A percentile compares a stretch with the other conserved stretches of the same genome.
Conservation (phyloP, 257 asterid genomes). For the Nicotiana noctiflora region DNA sequence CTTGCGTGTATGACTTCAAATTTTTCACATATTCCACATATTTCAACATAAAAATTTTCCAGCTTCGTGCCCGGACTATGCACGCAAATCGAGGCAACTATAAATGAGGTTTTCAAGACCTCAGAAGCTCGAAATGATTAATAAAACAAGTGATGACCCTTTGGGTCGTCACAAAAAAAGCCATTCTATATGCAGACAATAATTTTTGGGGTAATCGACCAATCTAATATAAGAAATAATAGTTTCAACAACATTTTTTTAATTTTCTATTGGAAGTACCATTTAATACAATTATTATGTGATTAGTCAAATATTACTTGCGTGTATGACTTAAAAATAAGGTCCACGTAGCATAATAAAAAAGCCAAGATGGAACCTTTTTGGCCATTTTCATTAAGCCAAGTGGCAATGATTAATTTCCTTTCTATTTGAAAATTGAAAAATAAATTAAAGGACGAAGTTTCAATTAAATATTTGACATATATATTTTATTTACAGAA, state of each 20-base stretch:
- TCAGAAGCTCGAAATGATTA: too few species aligned
- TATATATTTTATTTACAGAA: neutral
- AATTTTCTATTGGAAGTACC: neutral
- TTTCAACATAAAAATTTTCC: too few species aligned
- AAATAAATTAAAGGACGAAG: neutral
- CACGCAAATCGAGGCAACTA: too few species aligned
- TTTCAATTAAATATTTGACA: neutral
- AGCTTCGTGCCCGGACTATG: too few species aligned
- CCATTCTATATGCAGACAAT: neutral
- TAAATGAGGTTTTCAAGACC: too few species aligned
- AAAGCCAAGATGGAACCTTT: neutral
- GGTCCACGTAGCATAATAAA: neutral
- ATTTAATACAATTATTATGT: neutral
- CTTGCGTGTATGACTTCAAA: too few species aligned
- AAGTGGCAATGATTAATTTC: neutral
- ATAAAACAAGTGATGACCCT: too few species aligned
- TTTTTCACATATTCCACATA: too few species aligned
- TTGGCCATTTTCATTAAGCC: neutral
- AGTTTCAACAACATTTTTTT: neutral
- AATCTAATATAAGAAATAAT: neutral
- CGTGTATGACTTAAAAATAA: neutral
- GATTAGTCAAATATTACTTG: neutral
- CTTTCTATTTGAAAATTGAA: neutral
- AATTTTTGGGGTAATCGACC: neutral
- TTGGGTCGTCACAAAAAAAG: too few species aligned